Base-by-base conservation (phyloP, 495 filamentous ascomycete genomes). In the Thermochaetoides thermophila region DNA sequence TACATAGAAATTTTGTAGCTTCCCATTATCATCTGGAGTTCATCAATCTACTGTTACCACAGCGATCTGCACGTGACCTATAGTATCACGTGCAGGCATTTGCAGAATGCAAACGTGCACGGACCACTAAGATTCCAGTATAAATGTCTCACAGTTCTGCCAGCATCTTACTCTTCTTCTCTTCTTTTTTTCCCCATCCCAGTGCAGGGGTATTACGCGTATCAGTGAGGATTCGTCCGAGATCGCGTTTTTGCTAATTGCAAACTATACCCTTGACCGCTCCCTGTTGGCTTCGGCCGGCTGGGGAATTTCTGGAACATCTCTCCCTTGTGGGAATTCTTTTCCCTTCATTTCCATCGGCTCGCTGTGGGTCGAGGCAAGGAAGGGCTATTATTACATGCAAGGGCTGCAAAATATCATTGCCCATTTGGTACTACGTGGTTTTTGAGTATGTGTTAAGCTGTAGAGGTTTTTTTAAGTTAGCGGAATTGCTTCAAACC, bases 161-260 rank as follows among this genome's bases (percentile, higher is more conserved):
- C 23, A 24, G 15, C 3, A 18, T 39, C 15, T 22, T 33, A 25
- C 31, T 35, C 19, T 30, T 39, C 17, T 38, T 38, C 17, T 31
- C 17, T 43, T 36, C 36, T 42, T 43, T 39, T 47, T 14, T 42
- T 29, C 31, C 31, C 39, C 43, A 55, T 59, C 54, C 45, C 23
- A 50, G 54, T 58, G 56, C 56, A 57, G 45, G 49, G 59, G 63
- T 58, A 49, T 60, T 51, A 63, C 52, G 56, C 52, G 60, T 55
- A 56, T 56, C 61, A 64, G 57, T 68, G 63, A 68, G 57, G 63
- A 64, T 63, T 58, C 59, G 57, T 66, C 63, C 55, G 63, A 66
- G 63, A 55, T 57, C 60, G 53, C 49, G 52, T 66, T 65, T 68
- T 66, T 68, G 63, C 63, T 66, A 62, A 61, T 65, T 66, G 63